These are phyloP conservation scores for Vinca minor DNA, from an alignment of 257 asterid genomes.

Conservation along the genomic window DNA sequence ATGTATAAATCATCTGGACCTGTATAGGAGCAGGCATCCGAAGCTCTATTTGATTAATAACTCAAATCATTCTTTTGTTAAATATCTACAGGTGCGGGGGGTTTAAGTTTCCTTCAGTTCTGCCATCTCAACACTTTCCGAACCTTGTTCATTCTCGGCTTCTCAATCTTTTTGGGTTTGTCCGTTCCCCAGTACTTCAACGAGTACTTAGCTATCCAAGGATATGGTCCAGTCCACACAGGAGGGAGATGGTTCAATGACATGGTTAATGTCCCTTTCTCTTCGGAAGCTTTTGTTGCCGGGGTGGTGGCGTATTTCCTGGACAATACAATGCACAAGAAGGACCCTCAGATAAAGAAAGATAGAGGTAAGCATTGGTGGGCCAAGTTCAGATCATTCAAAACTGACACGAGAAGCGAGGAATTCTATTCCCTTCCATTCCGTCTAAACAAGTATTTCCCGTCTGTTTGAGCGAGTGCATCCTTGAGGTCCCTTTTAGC, in stretches of 20 bases:
- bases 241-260: conserved; percentile 88
- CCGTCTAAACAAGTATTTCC: conserved; percentile 88
- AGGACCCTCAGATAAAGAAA: conserved; percentile 51
- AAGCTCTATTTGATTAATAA: background rate
- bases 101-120: conserved; percentile 81
- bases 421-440: conserved; percentile 92
- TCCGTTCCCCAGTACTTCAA: conserved; percentile 94
- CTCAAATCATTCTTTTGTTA: background rate
- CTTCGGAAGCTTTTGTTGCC: conserved; percentile 89
- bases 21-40: background rate
- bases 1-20: conserved; percentile 16
- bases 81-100: conserved; percentile 55
- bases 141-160: conserved; percentile 75
- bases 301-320: conserved; percentile 69
- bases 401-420: conserved; percentile 71
- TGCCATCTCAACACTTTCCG: conserved; percentile 92
- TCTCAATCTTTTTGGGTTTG: conserved; percentile 73
- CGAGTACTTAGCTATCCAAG: conserved; percentile 69
- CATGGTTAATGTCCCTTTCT: conserved; percentile 68
- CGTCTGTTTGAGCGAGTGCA: conserved; percentile 50
- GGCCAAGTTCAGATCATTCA: conserved; percentile 82
- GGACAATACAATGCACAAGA: conserved; percentile 76
- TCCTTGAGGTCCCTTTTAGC: conserved; percentile 16
- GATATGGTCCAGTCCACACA: conserved; percentile 79
- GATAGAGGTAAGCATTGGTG: conserved; percentile 98